These are phyloP conservation scores for Scutellaria barbata DNA, from an alignment of 257 asterid species.

Conservation along the genomic window DNA sequence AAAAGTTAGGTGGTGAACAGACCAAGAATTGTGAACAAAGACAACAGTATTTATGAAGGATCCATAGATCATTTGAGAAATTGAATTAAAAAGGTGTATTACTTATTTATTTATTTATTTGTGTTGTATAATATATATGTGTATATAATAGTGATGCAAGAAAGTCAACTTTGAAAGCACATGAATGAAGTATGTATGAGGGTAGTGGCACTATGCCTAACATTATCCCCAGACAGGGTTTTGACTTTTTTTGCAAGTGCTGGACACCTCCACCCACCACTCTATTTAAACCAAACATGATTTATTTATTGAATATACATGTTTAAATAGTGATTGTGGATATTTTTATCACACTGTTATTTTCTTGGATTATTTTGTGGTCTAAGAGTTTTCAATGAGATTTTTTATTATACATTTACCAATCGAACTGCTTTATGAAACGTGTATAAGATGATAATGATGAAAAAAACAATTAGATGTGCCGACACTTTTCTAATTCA, in stretches of 20 bases:
- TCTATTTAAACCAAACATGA: neutral
- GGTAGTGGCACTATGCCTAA: slow-evolving; percentile 45
- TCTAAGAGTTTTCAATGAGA: no score
- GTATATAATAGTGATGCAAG: neutral
- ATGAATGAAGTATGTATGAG: neutral
- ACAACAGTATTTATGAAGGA: slow-evolving; percentile 3
- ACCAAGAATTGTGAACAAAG: slow-evolving; percentile 3
- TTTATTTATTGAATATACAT: neutral
- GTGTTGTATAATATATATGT: neutral
- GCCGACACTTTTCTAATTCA: no score
- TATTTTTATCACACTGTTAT: neutral
- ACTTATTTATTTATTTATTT: neutral
- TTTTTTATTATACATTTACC: no score
- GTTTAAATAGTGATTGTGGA: no score
- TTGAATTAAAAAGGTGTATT: slow-evolving; percentile 4
- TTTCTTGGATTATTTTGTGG: no score
- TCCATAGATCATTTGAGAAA: slow-evolving; percentile 10
- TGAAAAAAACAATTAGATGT: no score
- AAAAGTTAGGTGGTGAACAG: neutral
- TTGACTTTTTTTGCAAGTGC: neutral
- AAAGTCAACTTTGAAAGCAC: slow-evolving; percentile 3
- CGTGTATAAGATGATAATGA: no score
- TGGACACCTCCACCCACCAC: slow-evolving; percentile 6
- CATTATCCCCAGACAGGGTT: slow-evolving; percentile 37
- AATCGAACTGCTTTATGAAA: no score